Evolutionary conservation across 2,329 filamentous ascomycete species (phyloP).

Genomic region (Acephala macrosclerotiorum): DNA sequence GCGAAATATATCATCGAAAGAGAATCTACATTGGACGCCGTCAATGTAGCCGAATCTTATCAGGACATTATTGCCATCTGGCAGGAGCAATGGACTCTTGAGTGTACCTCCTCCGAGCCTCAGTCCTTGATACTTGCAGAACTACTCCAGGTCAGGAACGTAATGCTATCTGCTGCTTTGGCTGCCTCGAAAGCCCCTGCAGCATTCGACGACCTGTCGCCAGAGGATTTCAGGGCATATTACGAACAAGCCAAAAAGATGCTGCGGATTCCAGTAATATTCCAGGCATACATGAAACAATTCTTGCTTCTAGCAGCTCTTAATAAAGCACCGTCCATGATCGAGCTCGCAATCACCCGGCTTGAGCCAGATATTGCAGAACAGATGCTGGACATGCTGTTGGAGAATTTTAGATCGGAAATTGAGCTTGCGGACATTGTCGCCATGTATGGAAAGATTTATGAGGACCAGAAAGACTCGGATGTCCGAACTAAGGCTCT

Average conservation of each 20-base stretch:
- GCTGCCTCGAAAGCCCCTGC: background rate
- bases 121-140: background rate
- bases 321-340: background rate
- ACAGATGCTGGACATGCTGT: background rate
- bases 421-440: background rate
- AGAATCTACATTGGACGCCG: slow-evolving; percentile 54
- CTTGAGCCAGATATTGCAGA: background rate
- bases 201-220: background rate
- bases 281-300: background rate
- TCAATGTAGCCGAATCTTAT: slow-evolving; percentile 41
- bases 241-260: background rate
- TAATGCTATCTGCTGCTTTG: background rate
- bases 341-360: background rate
- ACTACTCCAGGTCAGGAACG: background rate
- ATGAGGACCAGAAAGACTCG: background rate
- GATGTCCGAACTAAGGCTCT: background rate
- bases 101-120: background rate
- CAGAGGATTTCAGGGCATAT: background rate
- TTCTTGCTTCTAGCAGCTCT: background rate
- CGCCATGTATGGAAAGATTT: background rate
- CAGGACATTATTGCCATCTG: background rate
- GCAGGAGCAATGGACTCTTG: background rate
- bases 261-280: background rate
- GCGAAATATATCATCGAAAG: slow-evolving; percentile 64
- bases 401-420: background rate